Evolutionary conservation across 2,329 filamentous ascomycete genomes (phyloP).

Genomic region (Penicillium sp.): DNA sequence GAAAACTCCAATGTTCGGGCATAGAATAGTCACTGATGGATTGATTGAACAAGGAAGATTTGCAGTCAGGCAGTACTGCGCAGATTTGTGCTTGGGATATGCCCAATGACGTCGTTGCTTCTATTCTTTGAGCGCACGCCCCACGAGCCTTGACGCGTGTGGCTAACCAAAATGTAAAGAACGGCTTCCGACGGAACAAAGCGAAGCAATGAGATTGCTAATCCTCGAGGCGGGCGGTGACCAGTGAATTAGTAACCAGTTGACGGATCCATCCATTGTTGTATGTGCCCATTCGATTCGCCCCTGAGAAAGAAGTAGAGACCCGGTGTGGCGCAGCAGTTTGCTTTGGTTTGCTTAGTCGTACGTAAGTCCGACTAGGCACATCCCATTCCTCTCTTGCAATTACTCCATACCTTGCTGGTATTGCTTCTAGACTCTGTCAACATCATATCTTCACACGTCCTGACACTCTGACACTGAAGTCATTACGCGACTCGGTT

Average conservation of each 20-base stretch:
- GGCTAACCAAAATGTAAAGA: conserved; percentile 2
- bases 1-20: no score
- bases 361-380: conserved; percentile 24
- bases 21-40: no score
- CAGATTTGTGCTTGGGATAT: conserved; percentile 5
- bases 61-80: conserved; percentile 7
- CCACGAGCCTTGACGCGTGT: conserved; percentile 18
- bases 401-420: conserved; percentile 2
- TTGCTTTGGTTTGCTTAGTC: conserved; percentile 23
- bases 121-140: conserved; percentile 25
- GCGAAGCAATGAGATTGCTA: not conserved
- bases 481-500: conserved; percentile 6
- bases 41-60: not conserved
- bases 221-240: not conserved
- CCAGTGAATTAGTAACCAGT: not conserved
- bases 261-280: not conserved
- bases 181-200: not conserved
- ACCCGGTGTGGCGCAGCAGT: conserved; percentile 26
- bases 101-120: conserved; percentile 28
- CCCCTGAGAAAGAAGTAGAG: conserved; percentile 22
- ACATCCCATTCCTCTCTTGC: conserved; percentile 11
- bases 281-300: conserved; percentile 11
- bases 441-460: conserved; percentile 3
- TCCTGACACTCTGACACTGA: not conserved
- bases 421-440: conserved; percentile 4